Evolutionary conservation across 83 land plant genomes (phyloP), one percentile per base, ranked within the genome.

Genomic region (Isoetes engelmannii): DNA sequence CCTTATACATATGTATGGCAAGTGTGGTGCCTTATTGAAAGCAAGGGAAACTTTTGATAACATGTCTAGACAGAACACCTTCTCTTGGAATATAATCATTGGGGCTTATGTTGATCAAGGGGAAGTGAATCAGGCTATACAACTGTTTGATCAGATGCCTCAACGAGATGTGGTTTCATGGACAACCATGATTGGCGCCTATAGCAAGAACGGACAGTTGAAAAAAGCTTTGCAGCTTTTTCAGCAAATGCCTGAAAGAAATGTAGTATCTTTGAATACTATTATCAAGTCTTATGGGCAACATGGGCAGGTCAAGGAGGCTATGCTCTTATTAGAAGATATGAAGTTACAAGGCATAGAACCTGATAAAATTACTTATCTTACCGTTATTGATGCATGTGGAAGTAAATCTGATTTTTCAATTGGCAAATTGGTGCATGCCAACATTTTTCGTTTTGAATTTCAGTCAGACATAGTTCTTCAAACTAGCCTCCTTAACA

Each of bases 391-490:
- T 20, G 69, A 5, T 47, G 78, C 78, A 1, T 69, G 61, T 69
- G 43, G 51, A 20, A 37, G 49, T 53, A 9, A 63, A 19, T 20
- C 57, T 21, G 49, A 42, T 45, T 0, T 50, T 10, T 63, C 54
- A 50, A 56, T 54, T 44, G 78, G 78, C 15, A 43, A 20, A 10
- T 50, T 44, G n/a, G 17, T 75, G 21, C 78, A 75, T 69, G 72
- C 50, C 3, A 8, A 53, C 17, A 64, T 69, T 5, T 44, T 54
- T 37, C 69, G 69, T 54, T 15, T 59, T 4, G 78, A 68, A 18
- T 51, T 62, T 48, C 18, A 45, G 21, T 4, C 10, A 49, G 37
- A 63, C 55, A 4, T 19, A 48, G 48, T 47, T n/a, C 50, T 75
- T 63, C 66, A 68, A 9, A 64, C 70, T 4, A 69, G 68, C 2